Base-by-base conservation (phyloP, 2,329 filamentous ascomycete species). In the Colletotrichum trifolii region DNA sequence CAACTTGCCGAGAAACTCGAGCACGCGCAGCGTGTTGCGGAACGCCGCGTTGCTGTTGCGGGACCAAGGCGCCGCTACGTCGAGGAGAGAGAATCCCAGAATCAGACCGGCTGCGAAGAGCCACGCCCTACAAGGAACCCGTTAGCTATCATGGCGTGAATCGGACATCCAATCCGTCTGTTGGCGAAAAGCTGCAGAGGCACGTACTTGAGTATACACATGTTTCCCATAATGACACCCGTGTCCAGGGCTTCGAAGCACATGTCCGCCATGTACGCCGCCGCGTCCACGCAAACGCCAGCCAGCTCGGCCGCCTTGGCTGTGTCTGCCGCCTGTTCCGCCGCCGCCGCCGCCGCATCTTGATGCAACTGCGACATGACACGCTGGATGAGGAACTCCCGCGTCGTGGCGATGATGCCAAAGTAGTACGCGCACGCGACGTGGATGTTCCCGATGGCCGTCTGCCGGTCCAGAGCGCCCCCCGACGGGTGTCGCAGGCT, bases 351-450 rank as follows among this genome's bases (percentile, higher is more conserved):
- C 17, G 17, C 17, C 17, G 17, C 17, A 17, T 17, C 17, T 17
- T 17, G 17, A 17, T 35, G 17, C 12, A 66, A 49, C 50, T 77
- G 77, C 50, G 80, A 70, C 5, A 81, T 81, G 2, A 87, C 72
- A 3, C 79, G 77, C 11, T 80, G 83, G 33, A 87, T 83, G 8
- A 89, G 71, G 35, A 88, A 83, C 0, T 85, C 86, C 1, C 86
- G 77, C 0, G 85, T 87, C 3, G 85, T 83, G 1, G 88, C 71
- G 17, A 86, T 87, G 0, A 88, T 83, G 0, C 85, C 83, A 59
- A 87, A 86, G 67, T 88, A 87, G 68, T 88, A 88, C 0, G 83
- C 75, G 61, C 85, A 87, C 0, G 85, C 83, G 6, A 88, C 80
- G 59, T 87, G 85, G 1, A 86, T 76, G 33, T 80, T 85, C 0